These are phyloP conservation scores for Chalaropsis ovoidea DNA, from an alignment of 2,329 filamentous ascomycete species.

Conservation along the genomic window DNA sequence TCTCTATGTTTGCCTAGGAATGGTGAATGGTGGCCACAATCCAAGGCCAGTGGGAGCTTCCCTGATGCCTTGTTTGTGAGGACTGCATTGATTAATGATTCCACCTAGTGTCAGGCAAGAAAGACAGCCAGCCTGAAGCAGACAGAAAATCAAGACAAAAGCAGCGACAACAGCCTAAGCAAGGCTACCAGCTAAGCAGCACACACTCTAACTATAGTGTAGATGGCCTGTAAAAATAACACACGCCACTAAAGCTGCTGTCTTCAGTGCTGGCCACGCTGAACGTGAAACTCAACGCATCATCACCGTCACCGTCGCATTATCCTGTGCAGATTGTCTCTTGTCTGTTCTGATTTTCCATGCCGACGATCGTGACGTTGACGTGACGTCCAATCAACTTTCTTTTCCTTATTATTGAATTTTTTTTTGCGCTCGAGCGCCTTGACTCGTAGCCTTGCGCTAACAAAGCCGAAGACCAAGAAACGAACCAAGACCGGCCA, in stretches of 20 bases:
- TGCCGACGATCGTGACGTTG: neutral
- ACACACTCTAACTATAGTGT: neutral
- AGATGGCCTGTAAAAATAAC: neutral
- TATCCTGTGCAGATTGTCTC: neutral
- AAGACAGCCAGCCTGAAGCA: too few species aligned
- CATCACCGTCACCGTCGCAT: neutral
- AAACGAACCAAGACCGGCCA: neutral
- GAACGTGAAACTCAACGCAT: neutral
- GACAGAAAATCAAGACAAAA: neutral
- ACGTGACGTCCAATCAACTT: neutral
- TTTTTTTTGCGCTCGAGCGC: constrained; percentile 9
- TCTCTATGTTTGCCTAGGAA: too few species aligned
- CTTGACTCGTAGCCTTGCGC: constrained; percentile 9
- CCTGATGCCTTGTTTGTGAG: too few species aligned
- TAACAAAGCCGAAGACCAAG: neutral
- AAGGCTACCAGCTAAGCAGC: neutral
- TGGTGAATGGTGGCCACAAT: too few species aligned
- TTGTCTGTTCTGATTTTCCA: neutral
- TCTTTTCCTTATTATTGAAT: neutral
- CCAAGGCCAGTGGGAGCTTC: too few species aligned
- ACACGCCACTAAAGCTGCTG: neutral
- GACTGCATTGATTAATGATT: too few species aligned
- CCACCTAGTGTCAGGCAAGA: too few species aligned
- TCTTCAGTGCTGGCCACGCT: neutral
- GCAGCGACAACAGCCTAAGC: neutral